Conservation (phyloP, 805 yeast species). For the Wickerhamomyces alni region DNA sequence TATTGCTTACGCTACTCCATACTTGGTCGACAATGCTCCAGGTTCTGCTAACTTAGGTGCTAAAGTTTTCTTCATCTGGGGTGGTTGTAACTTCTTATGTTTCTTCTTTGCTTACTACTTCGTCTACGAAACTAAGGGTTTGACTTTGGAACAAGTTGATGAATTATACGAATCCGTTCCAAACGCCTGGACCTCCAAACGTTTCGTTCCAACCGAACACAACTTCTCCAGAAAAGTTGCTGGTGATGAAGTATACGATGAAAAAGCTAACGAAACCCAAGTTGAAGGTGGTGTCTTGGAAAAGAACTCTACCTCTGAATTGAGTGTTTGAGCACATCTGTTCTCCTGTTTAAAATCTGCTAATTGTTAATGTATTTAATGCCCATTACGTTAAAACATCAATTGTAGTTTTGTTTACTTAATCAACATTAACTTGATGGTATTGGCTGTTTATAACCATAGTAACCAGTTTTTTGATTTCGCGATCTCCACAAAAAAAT, state of each 20-base stretch:
- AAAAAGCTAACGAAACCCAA: slow-evolving; percentile 1
- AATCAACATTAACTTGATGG: no score
- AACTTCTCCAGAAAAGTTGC: slow-evolving; percentile 8
- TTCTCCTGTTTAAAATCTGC: no score
- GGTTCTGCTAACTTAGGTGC: slow-evolving; percentile 58
- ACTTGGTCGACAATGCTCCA: slow-evolving; percentile 57
- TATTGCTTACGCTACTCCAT: slow-evolving; percentile 73
- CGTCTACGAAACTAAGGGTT: slow-evolving; percentile 63
- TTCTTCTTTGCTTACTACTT: slow-evolving; percentile 50
- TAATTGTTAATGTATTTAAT: no score
- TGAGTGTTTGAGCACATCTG: no score
- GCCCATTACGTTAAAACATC: no score
- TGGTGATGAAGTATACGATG: slow-evolving; percentile 7
- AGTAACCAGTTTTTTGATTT: no score
- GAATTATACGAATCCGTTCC: slow-evolving; percentile 40
- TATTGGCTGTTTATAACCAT: no score
- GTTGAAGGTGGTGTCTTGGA: slow-evolving; percentile 4
- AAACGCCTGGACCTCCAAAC: slow-evolving; percentile 28
- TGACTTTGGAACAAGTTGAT: slow-evolving; percentile 63
- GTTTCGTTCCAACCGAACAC: slow-evolving; percentile 29
- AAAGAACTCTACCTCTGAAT: not conserved
- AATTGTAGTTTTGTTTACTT: no score
- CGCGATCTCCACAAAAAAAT: no score
- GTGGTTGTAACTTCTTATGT: slow-evolving; percentile 54
- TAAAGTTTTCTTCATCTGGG: slow-evolving; percentile 72